phyloP scores from a whole-genome alignment of 176 grass and related monocot species.

The Aegilops sharonensis region DNA sequence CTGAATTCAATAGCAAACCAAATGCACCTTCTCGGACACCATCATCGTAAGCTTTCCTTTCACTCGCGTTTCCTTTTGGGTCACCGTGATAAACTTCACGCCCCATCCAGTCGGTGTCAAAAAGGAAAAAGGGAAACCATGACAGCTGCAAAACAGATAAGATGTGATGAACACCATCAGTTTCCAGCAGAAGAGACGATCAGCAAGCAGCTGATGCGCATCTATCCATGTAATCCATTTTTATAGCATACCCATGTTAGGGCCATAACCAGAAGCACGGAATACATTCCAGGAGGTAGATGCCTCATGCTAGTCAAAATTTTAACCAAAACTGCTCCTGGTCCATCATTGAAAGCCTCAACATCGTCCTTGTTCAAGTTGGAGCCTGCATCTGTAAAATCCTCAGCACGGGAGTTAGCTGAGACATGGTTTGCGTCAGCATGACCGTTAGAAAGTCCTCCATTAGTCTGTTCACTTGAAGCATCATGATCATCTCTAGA shows the following conservation, averaged over 20 bases:
- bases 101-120: conserved; percentile 99
- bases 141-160: conserved; percentile 63
- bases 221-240: neutral
- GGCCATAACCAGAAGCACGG: conserved; percentile 94
- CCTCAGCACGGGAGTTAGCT: conserved; percentile 33
- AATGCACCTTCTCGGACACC: conserved; percentile 99
- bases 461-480: conserved; percentile 45
- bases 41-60: conserved; percentile 63
- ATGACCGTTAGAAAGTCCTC: conserved; percentile 45
- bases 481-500: conserved; percentile 47
- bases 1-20: conserved; percentile 99
- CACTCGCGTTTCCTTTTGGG: conserved; percentile 70
- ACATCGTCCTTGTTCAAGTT: conserved; percentile 37
- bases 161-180: conserved; percentile 10
- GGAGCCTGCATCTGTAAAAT: conserved; percentile 34
- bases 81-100: conserved; percentile 95
- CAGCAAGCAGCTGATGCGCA: neutral
- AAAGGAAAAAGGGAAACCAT: conserved; percentile 99
- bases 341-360: conserved; percentile 79
- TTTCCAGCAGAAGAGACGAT: neutral
- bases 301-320: conserved; percentile 97
- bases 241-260: conserved; percentile 79
- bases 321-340: conserved; percentile 88
- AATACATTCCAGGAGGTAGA: conserved; percentile 88
- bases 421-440: conserved; percentile 23